These are phyloP conservation scores for Eucalyptus coolabah DNA, from an alignment of 345 rosid species.

Conservation along the genomic window DNA sequence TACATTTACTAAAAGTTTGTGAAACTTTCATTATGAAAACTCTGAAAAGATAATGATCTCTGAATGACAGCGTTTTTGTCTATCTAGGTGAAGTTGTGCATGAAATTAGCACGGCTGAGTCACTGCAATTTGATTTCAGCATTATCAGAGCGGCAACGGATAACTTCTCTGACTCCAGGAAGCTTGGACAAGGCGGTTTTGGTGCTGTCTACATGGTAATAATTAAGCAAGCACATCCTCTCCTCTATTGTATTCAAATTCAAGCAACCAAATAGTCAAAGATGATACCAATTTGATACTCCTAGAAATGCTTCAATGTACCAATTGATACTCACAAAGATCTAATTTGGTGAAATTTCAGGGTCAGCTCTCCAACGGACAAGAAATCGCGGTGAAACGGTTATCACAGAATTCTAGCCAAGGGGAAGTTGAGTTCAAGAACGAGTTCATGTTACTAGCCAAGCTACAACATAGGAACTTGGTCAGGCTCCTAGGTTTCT, in stretches of 20 bases:
- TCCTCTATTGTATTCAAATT: no score
- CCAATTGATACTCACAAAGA: not conserved
- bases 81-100: no score
- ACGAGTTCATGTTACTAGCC: constrained; percentile 26
- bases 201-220: no score
- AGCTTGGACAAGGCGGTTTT: no score
- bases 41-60: no score
- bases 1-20: no score
- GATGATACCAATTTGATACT: not conserved
- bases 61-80: no score
- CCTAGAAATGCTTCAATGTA: not conserved
- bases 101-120: no score
- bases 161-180: no score
- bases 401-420: constrained; percentile 10
- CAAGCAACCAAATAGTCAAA: not conserved
- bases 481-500: constrained; percentile 27
- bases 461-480: constrained; percentile 31
- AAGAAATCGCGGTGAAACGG: constrained; percentile 20
- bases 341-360: not conserved
- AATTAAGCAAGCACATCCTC: not conserved
- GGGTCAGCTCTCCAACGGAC: constrained; percentile 10
- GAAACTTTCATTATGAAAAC: no score
- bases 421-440: constrained; percentile 23
- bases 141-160: no score
- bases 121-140: no score